A percentile compares a stretch with the other conserved stretches of the same genome.
Conservation (phyloP, 2,329 filamentous ascomycete species). For the Boeremia exigua region DNA sequence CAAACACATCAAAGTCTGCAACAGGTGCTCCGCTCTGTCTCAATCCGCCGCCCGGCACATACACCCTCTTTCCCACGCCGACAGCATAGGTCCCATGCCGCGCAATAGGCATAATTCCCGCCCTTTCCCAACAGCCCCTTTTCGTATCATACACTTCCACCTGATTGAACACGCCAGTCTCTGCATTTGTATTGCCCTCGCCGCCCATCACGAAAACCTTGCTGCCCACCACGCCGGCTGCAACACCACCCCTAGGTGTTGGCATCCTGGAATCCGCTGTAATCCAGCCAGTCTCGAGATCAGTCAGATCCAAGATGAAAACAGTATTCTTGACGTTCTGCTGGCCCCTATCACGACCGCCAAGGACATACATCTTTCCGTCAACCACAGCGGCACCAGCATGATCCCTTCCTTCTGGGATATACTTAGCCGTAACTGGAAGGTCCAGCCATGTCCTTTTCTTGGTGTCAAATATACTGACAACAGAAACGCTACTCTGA, state of each 20-base stretch:
- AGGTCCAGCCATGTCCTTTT: not conserved
- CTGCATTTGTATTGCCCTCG: not conserved
- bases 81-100: conserved; percentile 37
- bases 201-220: conserved; percentile 39
- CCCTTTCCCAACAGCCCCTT: conserved; percentile 24
- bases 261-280: conserved; percentile 27
- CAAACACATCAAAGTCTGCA: conserved; percentile 27
- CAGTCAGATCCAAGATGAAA: conserved; percentile 30
- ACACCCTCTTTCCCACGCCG: conserved; percentile 25
- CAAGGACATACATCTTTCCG: conserved; percentile 34
- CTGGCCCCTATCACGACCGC: conserved; percentile 24
- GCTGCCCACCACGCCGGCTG: conserved; percentile 23
- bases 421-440: conserved; percentile 14
- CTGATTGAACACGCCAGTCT: conserved; percentile 1
- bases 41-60: conserved; percentile 34
- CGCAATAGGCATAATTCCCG: conserved; percentile 26
- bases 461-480: conserved; percentile 16
- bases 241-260: conserved; percentile 31
- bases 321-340: conserved; percentile 27
- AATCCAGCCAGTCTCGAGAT: conserved; percentile 29
- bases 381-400: conserved; percentile 31
- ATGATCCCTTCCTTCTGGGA: conserved; percentile 34
- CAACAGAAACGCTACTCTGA: conserved; percentile 19
- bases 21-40: conserved; percentile 22
- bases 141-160: conserved; percentile 8